phyloP scores from a whole-genome alignment of 257 asterid genomes.

The Salvia hispanica region DNA sequence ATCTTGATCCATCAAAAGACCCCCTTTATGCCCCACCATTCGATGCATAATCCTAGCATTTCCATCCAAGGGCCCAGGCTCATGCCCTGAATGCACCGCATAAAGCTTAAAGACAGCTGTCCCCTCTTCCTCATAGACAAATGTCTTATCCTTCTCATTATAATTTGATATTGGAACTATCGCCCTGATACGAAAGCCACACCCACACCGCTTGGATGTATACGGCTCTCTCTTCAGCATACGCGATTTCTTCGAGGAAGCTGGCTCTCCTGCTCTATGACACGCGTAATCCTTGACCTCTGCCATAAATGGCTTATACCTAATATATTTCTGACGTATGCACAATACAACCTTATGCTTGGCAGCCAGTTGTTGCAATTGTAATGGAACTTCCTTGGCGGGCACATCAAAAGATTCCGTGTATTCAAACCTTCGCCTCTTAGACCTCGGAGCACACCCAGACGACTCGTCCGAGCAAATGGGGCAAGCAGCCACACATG shows the following conservation, averaged over 20 bases:
- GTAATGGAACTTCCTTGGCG: slow-evolving; percentile 83
- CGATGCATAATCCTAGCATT: slow-evolving; percentile 97
- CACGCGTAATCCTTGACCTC: slow-evolving; percentile 99
- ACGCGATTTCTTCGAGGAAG: slow-evolving; percentile 70
- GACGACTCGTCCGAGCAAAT: slow-evolving; percentile 80
- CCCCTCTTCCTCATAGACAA: slow-evolving; percentile 96
- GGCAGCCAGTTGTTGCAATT: slow-evolving; percentile 84
- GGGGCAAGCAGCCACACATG: slow-evolving; percentile 76
- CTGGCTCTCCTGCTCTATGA: slow-evolving; percentile 96
- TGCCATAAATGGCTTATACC: slow-evolving; percentile 98
- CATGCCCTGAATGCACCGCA: slow-evolving; percentile 95
- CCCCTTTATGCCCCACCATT: slow-evolving; percentile 88
- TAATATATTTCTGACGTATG: slow-evolving; percentile 84
- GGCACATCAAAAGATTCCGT: slow-evolving; percentile 91
- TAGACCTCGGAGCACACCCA: slow-evolving; percentile 81
- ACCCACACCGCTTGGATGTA: slow-evolving; percentile 88
- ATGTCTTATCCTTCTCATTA: slow-evolving; percentile 88
- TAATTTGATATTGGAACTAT: slow-evolving; percentile 93
- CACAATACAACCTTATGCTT: slow-evolving; percentile 94
- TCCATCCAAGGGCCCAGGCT: slow-evolving; percentile 95
- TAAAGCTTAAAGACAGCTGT: slow-evolving; percentile 91
- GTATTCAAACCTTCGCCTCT: slow-evolving; percentile 90
- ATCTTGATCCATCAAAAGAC: slow-evolving; percentile 80
- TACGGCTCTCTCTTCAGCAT: slow-evolving; percentile 85
- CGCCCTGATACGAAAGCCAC: slow-evolving; percentile 91